Conservation (phyloP, 805 yeast genomes). For the Candida glaebosa region DNA sequence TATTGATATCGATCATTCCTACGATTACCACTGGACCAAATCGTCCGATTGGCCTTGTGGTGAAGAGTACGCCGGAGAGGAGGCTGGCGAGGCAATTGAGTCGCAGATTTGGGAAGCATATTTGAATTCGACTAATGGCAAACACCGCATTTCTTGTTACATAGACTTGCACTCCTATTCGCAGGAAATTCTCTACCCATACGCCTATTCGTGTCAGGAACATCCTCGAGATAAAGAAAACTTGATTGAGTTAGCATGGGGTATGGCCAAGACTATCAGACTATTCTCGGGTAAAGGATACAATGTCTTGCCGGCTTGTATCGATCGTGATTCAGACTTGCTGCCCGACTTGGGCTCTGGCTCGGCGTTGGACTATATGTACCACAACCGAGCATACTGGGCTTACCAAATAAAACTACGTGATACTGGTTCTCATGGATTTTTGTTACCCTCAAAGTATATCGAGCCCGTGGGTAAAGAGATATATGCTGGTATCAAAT, state of each 20-base stretch:
- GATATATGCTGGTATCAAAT: constrained; percentile 62
- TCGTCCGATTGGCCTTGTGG: constrained; percentile 71
- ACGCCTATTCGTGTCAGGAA: constrained; percentile 72
- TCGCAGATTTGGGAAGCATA: constrained; percentile 37
- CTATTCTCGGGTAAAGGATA: constrained; percentile 60
- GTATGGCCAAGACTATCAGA: constrained; percentile 71
- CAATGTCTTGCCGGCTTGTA: constrained; percentile 72
- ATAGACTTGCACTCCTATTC: constrained; percentile 84
- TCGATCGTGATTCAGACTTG: constrained; percentile 72
- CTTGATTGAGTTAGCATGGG: constrained; percentile 76
- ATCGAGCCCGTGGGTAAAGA: constrained; percentile 79
- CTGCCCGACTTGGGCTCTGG: constrained; percentile 78
- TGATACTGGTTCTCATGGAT: constrained; percentile 82
- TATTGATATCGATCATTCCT: constrained; percentile 83
- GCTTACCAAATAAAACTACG: constrained; percentile 80
- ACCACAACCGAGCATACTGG: constrained; percentile 77
- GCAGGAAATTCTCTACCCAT: constrained; percentile 79
- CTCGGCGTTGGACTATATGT: constrained; percentile 78
- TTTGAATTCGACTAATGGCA: constrained; percentile 41
- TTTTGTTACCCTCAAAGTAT: constrained; percentile 64
- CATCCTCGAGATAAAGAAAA: constrained; percentile 79
- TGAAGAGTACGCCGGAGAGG: constrained; percentile 78
- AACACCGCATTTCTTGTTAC: constrained; percentile 68
- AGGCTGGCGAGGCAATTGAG: constrained; percentile 54
- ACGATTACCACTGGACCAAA: constrained; percentile 66